phyloP scores from a whole-genome alignment of 176 grass and related monocot genomes.

The Zoysia pacifica region DNA sequence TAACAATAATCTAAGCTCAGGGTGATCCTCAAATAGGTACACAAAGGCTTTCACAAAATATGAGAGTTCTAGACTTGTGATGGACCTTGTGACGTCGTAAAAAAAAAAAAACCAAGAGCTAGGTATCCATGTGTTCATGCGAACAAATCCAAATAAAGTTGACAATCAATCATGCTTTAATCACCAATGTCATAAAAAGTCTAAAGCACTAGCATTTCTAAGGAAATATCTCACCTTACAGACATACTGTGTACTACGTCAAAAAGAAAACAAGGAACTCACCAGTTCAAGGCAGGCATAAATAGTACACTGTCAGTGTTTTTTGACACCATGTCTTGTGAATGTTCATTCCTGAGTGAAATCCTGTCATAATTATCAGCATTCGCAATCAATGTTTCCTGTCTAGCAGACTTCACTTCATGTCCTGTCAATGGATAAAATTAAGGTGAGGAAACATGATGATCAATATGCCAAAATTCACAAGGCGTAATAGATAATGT shows the following conservation, averaged over 20 bases:
- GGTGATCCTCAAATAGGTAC: neutral
- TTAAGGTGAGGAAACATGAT: neutral
- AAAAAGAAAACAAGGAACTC: neutral
- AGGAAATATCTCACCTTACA: neutral
- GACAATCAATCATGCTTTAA: neutral
- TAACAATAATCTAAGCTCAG: neutral
- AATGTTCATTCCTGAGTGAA: slow-evolving; percentile 38
- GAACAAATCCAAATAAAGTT: neutral
- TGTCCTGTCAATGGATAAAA: slow-evolving; percentile 38
- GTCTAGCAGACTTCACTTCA: slow-evolving; percentile 45
- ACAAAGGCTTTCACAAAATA: neutral
- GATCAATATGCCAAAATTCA: slow-evolving; percentile 1
- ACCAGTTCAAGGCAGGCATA: slow-evolving; percentile 59
- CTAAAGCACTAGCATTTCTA: neutral
- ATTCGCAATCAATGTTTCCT: slow-evolving; percentile 36
- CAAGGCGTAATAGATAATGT: slow-evolving; percentile 11
- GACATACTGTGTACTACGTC: neutral
- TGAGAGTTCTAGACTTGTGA: neutral
- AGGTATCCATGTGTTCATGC: neutral
- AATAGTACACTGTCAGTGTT: slow-evolving; percentile 26
- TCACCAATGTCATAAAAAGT: neutral
- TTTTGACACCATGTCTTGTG: slow-evolving; percentile 42
- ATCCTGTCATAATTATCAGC: slow-evolving; percentile 33
- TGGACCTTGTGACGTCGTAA: neutral
- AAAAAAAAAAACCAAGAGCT: neutral